These are phyloP conservation scores for Alternaria consortialis DNA, from an alignment of 2,329 filamentous ascomycete genomes.

Conservation along the genomic window DNA sequence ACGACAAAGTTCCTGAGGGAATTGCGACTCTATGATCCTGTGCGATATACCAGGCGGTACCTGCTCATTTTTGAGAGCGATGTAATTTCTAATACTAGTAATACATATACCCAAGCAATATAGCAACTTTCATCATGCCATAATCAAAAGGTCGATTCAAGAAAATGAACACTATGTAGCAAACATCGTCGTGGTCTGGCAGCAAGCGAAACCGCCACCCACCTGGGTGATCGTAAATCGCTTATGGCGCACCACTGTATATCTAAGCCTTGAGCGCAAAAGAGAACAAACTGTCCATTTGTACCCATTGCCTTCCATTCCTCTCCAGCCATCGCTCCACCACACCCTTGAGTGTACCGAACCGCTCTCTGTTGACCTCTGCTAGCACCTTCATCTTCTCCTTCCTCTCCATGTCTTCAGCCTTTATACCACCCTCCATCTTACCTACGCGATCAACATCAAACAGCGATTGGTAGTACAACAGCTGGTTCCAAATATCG, in stretches of 20 bases:
- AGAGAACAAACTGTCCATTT: constrained; percentile 88
- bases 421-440: constrained; percentile 60
- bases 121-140: constrained; percentile 4
- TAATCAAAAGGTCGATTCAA: constrained; percentile 8
- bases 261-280: constrained; percentile 56
- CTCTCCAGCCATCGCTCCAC: constrained; percentile 88
- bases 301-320: constrained; percentile 90
- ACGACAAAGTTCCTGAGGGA: constrained; percentile 9
- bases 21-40: constrained; percentile 23
- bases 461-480: constrained; percentile 86
- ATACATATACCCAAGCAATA: constrained; percentile 24
- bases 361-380: constrained; percentile 82
- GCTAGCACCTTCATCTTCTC: constrained; percentile 71
- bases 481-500: constrained; percentile 90
- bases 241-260: background rate
- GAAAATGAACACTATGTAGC: constrained; percentile 7
- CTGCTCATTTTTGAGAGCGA: constrained; percentile 3
- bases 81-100: constrained; percentile 15
- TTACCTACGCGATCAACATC: constrained; percentile 83
- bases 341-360: constrained; percentile 76
- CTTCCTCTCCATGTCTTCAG: constrained; percentile 61
- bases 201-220: background rate
- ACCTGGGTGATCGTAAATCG: background rate
- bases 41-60: background rate
- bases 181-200: constrained; percentile 7